A percentile compares a stretch with the other conserved stretches of the same genome.
Conservation (phyloP, 768 basidiomycete genomes). For the Amanita thiersii region DNA sequence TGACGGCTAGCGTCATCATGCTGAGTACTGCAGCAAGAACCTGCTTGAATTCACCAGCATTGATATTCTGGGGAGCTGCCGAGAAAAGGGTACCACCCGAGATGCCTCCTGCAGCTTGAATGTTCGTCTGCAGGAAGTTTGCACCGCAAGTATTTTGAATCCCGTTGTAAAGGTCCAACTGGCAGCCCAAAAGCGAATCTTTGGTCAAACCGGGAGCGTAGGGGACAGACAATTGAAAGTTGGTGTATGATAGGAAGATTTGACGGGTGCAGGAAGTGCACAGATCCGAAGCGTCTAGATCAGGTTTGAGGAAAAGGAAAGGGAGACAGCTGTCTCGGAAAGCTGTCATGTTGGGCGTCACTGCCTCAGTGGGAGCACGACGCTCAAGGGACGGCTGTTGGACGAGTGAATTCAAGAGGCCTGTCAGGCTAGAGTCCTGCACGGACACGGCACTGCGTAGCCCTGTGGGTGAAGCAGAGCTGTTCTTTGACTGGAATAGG, state of each 20-base stretch:
- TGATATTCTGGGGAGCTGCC: slow-evolving; percentile 17
- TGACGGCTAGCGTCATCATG: slow-evolving; percentile 17
- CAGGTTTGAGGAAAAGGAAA: slow-evolving; percentile 71
- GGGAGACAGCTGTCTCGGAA: slow-evolving; percentile 55
- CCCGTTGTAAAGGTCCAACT: slow-evolving; percentile 55
- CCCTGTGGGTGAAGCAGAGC: slow-evolving; percentile 19
- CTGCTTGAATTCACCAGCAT: slow-evolving; percentile 13
- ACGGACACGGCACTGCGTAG: slow-evolving; percentile 14
- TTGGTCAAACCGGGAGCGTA: slow-evolving; percentile 69
- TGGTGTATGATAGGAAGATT: slow-evolving; percentile 69
- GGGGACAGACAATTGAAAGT: slow-evolving; percentile 59
- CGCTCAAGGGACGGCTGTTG: slow-evolving; percentile 19
- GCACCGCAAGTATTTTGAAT: slow-evolving; percentile 59
- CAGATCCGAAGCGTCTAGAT: slow-evolving; percentile 39
- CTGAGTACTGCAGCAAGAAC: slow-evolving; percentile 19
- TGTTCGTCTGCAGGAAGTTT: slow-evolving; percentile 60
- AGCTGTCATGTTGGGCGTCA: slow-evolving; percentile 49
- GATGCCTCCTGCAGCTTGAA: slow-evolving; percentile 58
- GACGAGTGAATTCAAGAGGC: slow-evolving; percentile 17
- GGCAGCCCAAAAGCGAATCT: slow-evolving; percentile 59
- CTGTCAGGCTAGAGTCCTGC: slow-evolving; percentile 10
- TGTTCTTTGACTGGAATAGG: slow-evolving; percentile 37
- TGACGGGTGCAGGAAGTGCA: slow-evolving; percentile 81
- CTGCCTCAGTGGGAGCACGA: slow-evolving; percentile 21
- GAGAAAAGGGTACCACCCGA: slow-evolving; percentile 18